Evolutionary conservation across 192 early-diverging fungal genomes (phyloP).

Genomic region (Umbelopsis sp.): DNA sequence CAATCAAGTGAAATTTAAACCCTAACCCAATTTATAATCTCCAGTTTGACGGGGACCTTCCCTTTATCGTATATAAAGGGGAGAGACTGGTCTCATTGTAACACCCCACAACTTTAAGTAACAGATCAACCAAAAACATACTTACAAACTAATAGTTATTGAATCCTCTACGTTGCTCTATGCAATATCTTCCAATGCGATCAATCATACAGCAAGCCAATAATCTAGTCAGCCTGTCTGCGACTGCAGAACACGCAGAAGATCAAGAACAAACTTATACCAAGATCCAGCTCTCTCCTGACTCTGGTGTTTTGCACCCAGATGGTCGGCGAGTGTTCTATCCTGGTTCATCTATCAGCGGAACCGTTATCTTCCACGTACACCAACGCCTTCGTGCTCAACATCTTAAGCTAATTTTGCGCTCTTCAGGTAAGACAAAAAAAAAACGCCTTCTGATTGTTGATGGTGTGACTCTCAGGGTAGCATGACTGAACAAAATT

Average conservation of each 20-base stretch:
- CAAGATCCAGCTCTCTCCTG: background rate
- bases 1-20: background rate
- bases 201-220: background rate
- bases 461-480: background rate
- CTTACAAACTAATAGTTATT: background rate
- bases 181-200: background rate
- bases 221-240: background rate
- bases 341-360: conserved; percentile 28
- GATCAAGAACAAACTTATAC: background rate
- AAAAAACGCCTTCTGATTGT: background rate
- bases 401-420: conserved; percentile 31
- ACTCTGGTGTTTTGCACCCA: conserved; percentile 5
- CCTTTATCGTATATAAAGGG: conserved; percentile 3
- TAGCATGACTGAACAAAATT: background rate
- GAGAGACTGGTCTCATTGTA: background rate
- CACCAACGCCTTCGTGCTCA: conserved; percentile 23
- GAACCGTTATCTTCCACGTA: conserved; percentile 20
- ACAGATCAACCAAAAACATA: background rate
- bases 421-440: conserved; percentile 27
- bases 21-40: conserved; percentile 21
- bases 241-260: background rate
- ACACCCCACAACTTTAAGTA: background rate
- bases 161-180: background rate
- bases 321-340: conserved; percentile 7
- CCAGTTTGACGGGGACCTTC: background rate